Base-by-base conservation (phyloP, 257 asterid genomes). In the Rubia yunnanensis region DNA sequence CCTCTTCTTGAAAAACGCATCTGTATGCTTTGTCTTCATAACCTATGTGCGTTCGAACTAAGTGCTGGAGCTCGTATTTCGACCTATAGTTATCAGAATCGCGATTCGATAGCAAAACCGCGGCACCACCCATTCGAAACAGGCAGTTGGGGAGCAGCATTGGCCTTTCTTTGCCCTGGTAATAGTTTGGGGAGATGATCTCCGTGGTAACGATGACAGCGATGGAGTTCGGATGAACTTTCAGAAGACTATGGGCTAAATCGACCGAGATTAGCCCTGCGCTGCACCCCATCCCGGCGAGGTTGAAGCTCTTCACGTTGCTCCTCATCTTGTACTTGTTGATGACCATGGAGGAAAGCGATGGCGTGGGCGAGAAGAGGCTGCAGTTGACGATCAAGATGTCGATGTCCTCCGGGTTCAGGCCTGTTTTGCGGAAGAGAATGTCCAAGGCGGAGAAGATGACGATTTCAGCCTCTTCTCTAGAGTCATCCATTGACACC, bases 281-380 rank as follows among this genome's bases (percentile, higher is more conserved):
- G 59, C 72, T 70, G 31, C 81, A 76, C 0, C 81, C 81, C 80
- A 76, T 76, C 39, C 80, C 80, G 3, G 80, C 63, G 7, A 72
- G 70, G 34, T 71, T 71, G 23, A 72, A 76, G 63, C 77, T 72
- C 70, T 68, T 76, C 18, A 76, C 70, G 10, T 72, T 72, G 26
- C 72, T 36, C 52, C 81, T 72, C 72, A 76, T 32, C 53, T 72
- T 76, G 64, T 68, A 77, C 27, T 77, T 72, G 31, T 77, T 77
- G 10, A 77, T 24, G 7, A 77, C 72, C 75, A 77, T 77, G 23
- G 81, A 69, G 2, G 78, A 59, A 10, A 77, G 56, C 0, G 81
- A 77, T 41, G 81, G 81, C 0, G 75, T 72, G 1, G 81, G 78
- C 3, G 75, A 64, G 22, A 77, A 77, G 5, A 77, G 66, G 48